Evolutionary conservation across 108 stramenopile genomes (phyloP).

Genomic region (Skeletonema costatum): DNA sequence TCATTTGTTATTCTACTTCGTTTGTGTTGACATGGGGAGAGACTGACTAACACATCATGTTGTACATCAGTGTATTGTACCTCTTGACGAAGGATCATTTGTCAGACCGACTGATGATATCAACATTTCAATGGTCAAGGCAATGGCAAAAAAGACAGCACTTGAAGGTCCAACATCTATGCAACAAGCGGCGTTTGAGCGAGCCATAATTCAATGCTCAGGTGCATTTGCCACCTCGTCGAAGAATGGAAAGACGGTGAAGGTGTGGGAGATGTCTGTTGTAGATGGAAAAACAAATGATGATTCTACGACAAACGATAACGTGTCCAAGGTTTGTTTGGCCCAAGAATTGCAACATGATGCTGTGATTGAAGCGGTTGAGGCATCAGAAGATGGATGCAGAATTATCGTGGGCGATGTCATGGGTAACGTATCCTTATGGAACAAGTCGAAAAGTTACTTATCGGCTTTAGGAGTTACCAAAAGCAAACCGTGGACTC

Average conservation of each 20-base stretch:
- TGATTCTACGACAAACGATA: not conserved
- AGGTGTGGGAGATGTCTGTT: not conserved
- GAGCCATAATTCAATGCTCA: not conserved
- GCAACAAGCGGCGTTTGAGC: not conserved
- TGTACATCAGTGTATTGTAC: too few relatives aligned
- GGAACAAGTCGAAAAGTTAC: not conserved
- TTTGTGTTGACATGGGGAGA: too few relatives aligned
- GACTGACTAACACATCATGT: too few relatives aligned
- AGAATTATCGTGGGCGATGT: not conserved
- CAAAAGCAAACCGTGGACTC: not conserved
- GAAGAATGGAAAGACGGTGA: not conserved
- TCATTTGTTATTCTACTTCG: too few relatives aligned
- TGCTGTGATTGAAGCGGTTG: not conserved
- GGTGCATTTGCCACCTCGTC: not conserved
- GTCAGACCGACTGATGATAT: not conserved
- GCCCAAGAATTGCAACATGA: not conserved
- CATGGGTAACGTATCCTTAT: not conserved
- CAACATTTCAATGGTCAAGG: not conserved
- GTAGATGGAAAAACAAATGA: not conserved
- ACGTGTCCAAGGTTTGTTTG: not conserved
- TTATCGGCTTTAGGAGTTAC: not conserved
- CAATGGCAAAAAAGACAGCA: not conserved
- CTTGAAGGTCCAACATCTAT: too few relatives aligned
- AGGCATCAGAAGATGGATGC: not conserved
- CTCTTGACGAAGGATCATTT: too few relatives aligned